Evolutionary conservation across 1,139 yeast species (phyloP), one percentile per base, ranked within the genome.

Genomic region (Candida anutae): DNA sequence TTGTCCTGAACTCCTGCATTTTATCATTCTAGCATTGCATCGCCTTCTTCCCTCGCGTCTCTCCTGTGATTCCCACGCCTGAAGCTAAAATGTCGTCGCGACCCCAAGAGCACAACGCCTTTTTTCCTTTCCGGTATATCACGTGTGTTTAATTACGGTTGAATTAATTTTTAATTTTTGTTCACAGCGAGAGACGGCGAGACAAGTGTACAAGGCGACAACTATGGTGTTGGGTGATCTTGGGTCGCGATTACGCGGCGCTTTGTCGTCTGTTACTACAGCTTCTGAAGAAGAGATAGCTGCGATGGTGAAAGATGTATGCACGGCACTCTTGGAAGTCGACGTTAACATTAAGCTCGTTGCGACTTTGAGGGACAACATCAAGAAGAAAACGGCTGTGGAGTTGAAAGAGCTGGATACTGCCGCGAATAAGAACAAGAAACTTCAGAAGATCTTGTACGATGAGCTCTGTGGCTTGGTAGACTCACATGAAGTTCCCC

Each of bases 161-260:
- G n/a, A n/a, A n/a, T n/a, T n/a, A n/a, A n/a, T n/a, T n/a, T n/a
- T n/a, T n/a, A n/a, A n/a, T n/a, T n/a, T n/a, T n/a, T n/a, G n/a
- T n/a, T n/a, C n/a, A n/a, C n/a, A n/a, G n/a, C n/a, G n/a, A n/a
- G n/a, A n/a, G n/a, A n/a, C n/a, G n/a, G n/a, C n/a, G n/a, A n/a
- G n/a, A n/a, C n/a, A n/a, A n/a, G n/a, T n/a, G n/a, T n/a, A n/a
- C n/a, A n/a, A n/a, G n/a, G n/a, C n/a, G n/a, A n/a, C n/a, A n/a
- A 26, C 10, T 23, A 88, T 90, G 97, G 97, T 90, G 46, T 74
- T 90, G 48, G 95, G 95, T 36, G 97, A 90, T 58, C 69, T 90
- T 40, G 97, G 98, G 21, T 68, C 83, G 39, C 77, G 94, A 37
- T 80, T 90, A 52, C 84, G 51, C 72, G 87, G 50, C 53, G 88